Evolutionary conservation across 2,329 filamentous ascomycete species (phyloP), one percentile per base, ranked within the genome.

Genomic region (Fusarium nelsonii): DNA sequence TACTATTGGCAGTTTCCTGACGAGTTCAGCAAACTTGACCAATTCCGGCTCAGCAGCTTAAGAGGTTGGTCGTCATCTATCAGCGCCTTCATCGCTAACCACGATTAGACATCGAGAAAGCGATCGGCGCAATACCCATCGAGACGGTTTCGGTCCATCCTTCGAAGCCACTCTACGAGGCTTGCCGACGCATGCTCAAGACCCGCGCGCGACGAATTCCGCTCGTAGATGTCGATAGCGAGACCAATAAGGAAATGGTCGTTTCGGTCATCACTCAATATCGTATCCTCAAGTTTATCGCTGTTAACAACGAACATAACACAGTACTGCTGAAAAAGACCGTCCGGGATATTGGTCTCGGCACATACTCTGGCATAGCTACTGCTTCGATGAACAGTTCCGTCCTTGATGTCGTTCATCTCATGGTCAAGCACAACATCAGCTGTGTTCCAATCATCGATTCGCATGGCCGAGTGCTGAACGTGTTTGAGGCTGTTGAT

Each of bases 1-100:
- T 99, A 99, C 81, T 98, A 99, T 84, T 97, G 94, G 85, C 94
- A 98, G 80, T 97, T 96, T 74, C 96, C 95, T 4, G 93, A 97
- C 71, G 92, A 94, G 61, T 87, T 98, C 65, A 89, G 90, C 70
- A 90, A 95, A 77, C 92, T 99, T 74, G 96, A 98, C 72, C 92
- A 97, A 79, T 97, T 99, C 79, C 91, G 93, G 46, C 83, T 99
- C 66, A 95, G 92, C 81, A 97, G 93, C 77, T 87, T 99, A 61
- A 88, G 95, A 87, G 93, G 94, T 97, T 84, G 37, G 65, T 58
- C 7, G 33, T 30, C 37, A 36, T 33, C 26, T 28, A n/a, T 34
- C 39, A 34, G 12, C 15, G 32, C 33, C 55, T 46, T 61, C 60
- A 57, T 44, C 18, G 52, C 74, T 77, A 52, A 76, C 58, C 14